These are phyloP conservation scores for Crithidia thermophila DNA, from an alignment of 208 protist species.

Conservation along the genomic window DNA sequence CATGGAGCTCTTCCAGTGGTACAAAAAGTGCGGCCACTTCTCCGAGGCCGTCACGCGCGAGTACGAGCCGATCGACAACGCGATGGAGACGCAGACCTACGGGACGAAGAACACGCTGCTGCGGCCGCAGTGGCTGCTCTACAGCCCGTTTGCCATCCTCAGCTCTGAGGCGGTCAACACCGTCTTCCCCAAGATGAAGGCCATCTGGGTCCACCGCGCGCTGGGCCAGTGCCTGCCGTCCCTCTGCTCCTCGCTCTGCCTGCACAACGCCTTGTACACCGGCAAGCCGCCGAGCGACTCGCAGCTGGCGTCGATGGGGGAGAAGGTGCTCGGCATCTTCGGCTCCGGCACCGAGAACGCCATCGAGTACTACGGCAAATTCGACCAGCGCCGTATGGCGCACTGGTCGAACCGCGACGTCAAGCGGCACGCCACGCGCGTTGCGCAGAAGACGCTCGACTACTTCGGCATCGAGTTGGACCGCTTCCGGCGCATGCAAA, in stretches of 20 bases:
- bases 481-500: constrained; percentile 84
- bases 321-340: constrained; percentile 91
- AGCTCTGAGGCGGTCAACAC: constrained; percentile 64
- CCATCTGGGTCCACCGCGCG: constrained; percentile 90
- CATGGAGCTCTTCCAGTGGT: constrained; percentile 88
- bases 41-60: constrained; percentile 69
- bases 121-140: constrained; percentile 78
- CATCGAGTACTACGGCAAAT: constrained; percentile 80
- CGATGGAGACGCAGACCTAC: constrained; percentile 78
- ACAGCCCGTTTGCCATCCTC: constrained; percentile 86
- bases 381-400: constrained; percentile 82
- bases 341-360: constrained; percentile 85
- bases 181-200: constrained; percentile 73
- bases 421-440: constrained; percentile 75
- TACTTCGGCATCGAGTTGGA: constrained; percentile 89
- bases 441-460: constrained; percentile 86
- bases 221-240: constrained; percentile 87
- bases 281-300: constrained; percentile 86
- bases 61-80: constrained; percentile 80
- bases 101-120: constrained; percentile 70
- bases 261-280: constrained; percentile 91
- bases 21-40: constrained; percentile 85
- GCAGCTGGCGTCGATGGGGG: constrained; percentile 77
- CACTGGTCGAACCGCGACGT: constrained; percentile 93
- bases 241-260: constrained; percentile 80